Evolutionary conservation across 441 rosid species (phyloP).

Genomic region (Codiaeum variegatum): DNA sequence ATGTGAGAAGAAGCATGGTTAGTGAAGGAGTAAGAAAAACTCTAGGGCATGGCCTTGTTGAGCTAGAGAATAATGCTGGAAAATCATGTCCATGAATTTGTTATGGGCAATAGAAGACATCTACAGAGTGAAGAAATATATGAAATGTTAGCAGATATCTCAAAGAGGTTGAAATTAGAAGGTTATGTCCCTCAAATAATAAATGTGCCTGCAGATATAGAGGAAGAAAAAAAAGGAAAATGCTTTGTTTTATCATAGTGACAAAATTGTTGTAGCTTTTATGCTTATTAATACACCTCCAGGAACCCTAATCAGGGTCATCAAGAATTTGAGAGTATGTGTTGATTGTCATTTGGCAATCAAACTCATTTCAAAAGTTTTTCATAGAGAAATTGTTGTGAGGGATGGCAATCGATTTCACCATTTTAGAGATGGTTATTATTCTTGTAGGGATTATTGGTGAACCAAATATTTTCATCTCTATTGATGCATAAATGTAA

Average conservation of each 20-base stretch:
- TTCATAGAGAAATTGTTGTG: constrained; percentile 55
- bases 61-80: constrained; percentile 62
- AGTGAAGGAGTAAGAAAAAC: constrained; percentile 53
- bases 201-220: constrained; percentile 60
- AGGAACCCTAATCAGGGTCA: constrained; percentile 43
- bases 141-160: constrained; percentile 50
- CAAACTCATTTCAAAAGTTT: constrained; percentile 64
- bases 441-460: constrained; percentile 82
- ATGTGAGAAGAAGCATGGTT: constrained; percentile 53
- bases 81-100: constrained; percentile 56
- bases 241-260: constrained; percentile 65
- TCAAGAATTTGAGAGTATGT: constrained; percentile 76
- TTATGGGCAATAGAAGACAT: constrained; percentile 61
- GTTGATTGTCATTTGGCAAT: constrained; percentile 74
- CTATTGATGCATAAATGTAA: not conserved
- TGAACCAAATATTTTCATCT: constrained; percentile 9
- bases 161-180: constrained; percentile 47
- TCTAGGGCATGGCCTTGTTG: constrained; percentile 64
- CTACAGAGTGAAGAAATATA: constrained; percentile 47
- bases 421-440: constrained; percentile 60
- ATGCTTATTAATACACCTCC: constrained; percentile 57
- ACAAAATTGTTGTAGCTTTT: constrained; percentile 76
- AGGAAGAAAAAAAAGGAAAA: constrained; percentile 78
- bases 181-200: constrained; percentile 43
- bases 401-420: constrained; percentile 79